Evolutionary conservation across 805 yeast species (phyloP).

Genomic region (Wickerhamiella azymoides): DNA sequence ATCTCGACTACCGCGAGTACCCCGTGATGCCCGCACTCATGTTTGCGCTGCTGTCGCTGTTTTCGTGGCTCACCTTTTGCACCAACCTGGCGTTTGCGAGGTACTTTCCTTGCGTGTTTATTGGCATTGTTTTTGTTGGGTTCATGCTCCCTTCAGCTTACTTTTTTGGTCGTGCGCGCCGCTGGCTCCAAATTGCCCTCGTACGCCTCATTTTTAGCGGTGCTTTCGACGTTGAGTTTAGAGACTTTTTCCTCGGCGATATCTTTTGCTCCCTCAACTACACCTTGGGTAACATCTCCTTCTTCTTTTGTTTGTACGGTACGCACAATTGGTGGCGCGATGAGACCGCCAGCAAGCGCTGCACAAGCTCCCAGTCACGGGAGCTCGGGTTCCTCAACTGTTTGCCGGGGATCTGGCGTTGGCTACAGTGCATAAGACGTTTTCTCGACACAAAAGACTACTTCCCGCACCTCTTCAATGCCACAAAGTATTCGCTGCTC

Average conservation of each 20-base stretch:
- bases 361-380: conserved; percentile 70
- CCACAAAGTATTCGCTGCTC: conserved; percentile 57
- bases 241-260: conserved; percentile 90
- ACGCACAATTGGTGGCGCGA: conserved; percentile 42
- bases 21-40: conserved; percentile 49
- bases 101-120: conserved; percentile 69
- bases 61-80: conserved; percentile 67
- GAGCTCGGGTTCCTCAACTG: conserved; percentile 72
- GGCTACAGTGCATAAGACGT: conserved; percentile 82
- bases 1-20: conserved; percentile 52
- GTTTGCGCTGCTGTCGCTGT: conserved; percentile 41
- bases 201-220: conserved; percentile 73
- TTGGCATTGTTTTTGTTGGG: conserved; percentile 37
- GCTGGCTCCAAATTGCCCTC: conserved; percentile 60
- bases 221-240: conserved; percentile 84
- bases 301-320: conserved; percentile 73
- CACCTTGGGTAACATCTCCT: conserved; percentile 69
- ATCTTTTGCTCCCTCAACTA: conserved; percentile 80
- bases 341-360: conserved; percentile 25
- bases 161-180: conserved; percentile 47
- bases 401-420: conserved; percentile 81
- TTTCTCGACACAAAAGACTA: conserved; percentile 85
- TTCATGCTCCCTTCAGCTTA: conserved; percentile 50
- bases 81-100: conserved; percentile 54
- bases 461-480: conserved; percentile 92